phyloP scores from a whole-genome alignment of 2,329 filamentous ascomycete genomes.

The Cordyceps pruinosa region DNA sequence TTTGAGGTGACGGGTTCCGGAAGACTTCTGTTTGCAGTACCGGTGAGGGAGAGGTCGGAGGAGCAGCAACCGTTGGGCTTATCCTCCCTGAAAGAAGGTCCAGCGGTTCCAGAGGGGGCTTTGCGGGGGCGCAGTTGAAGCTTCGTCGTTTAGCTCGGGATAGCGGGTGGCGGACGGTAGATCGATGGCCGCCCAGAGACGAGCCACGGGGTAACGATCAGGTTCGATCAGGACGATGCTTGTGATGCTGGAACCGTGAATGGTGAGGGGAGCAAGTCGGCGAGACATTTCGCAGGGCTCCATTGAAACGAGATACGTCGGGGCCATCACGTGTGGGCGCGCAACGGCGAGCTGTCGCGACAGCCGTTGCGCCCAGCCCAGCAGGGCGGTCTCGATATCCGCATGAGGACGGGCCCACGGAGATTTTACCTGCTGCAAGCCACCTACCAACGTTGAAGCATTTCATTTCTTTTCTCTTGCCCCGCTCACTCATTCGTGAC shows the following conservation, averaged over 20 bases:
- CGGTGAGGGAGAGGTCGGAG: neutral
- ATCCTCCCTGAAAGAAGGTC: neutral
- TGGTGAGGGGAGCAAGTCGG: neutral
- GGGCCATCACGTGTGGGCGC: neutral
- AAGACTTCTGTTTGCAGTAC: no score
- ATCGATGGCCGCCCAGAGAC: neutral
- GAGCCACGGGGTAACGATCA: neutral
- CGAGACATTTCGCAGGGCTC: neutral
- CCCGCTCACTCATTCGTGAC: no score
- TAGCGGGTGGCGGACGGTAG: neutral
- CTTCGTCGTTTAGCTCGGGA: neutral
- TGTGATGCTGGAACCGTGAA: neutral
- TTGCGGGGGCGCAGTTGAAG: neutral
- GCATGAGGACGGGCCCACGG: neutral
- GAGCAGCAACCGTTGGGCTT: neutral
- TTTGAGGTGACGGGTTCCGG: no score
- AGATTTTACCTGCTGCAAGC: neutral
- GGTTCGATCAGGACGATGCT: neutral
- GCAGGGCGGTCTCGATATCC: conserved; percentile 1
- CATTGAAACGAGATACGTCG: neutral
- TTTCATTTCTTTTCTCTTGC: neutral
- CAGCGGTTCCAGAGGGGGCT: neutral
- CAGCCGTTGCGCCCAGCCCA: neutral
- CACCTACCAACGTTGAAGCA: no score
- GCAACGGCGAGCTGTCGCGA: neutral